Percentiles rank a stretch among this genome's conserved stretches.
Conservation (phyloP, 768 basidiomycete species). For the Serendipita sp. region DNA sequence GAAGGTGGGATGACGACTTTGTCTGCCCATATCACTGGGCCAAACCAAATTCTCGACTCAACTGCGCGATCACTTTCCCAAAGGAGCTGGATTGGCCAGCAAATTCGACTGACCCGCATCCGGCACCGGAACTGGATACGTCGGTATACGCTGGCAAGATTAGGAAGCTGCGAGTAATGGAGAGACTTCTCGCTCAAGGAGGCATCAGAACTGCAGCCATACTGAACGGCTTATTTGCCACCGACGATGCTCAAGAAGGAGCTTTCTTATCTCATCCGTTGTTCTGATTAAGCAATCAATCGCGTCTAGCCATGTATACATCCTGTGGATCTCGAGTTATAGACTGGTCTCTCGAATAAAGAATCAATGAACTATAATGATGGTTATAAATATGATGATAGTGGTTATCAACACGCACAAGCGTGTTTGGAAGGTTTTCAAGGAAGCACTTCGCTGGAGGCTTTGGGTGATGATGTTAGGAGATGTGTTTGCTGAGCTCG, state of each 20-base stretch:
- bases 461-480: no score
- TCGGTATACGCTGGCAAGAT: slow-evolving; percentile 62
- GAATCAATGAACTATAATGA: no score
- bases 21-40: slow-evolving; percentile 75
- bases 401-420: no score
- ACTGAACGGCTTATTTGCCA: slow-evolving; percentile 57
- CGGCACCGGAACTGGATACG: slow-evolving; percentile 61
- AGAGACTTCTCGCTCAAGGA: slow-evolving; percentile 66
- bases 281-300: no score
- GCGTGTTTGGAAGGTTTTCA: no score
- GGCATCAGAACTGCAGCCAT: slow-evolving; percentile 73
- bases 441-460: no score
- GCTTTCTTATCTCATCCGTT: no score
- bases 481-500: no score
- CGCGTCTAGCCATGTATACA: no score
- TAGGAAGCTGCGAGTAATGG: slow-evolving; percentile 48
- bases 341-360: no score
- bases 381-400: no score
- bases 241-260: slow-evolving; percentile 10
- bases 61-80: slow-evolving; percentile 76
- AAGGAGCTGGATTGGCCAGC: slow-evolving; percentile 40
- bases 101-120: slow-evolving; percentile 18
- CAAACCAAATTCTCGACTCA: slow-evolving; percentile 50
- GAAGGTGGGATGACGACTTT: slow-evolving; percentile 31
- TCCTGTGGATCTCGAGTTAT: no score